phyloP scores from a whole-genome alignment of 495 filamentous ascomycete genomes.

The Rusavskia elegans region DNA sequence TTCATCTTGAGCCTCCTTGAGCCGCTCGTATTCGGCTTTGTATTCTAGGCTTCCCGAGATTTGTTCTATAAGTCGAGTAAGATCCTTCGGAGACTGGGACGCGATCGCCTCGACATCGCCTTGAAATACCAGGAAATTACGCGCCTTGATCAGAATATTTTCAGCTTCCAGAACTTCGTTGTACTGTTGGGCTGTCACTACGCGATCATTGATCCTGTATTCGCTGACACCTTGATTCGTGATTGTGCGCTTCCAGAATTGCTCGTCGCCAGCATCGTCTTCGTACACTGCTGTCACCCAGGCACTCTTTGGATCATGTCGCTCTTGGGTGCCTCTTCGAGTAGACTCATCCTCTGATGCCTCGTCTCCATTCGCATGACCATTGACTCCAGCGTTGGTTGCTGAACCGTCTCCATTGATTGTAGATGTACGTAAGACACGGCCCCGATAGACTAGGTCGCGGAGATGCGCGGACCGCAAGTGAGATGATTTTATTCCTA shows the following conservation, averaged over 20 bases:
- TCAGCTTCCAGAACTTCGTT: conserved; percentile 85
- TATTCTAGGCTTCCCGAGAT: conserved; percentile 93
- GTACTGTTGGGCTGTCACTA: conserved; percentile 81
- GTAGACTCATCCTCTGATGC: conserved; percentile 35
- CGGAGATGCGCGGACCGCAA: conserved; percentile 87
- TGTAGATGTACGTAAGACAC: conserved; percentile 78
- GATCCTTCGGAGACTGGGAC: conserved; percentile 76
- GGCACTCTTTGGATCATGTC: conserved; percentile 72
- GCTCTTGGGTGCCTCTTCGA: conserved; percentile 27
- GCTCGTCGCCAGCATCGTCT: conserved; percentile 90
- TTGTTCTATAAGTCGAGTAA: conserved; percentile 93
- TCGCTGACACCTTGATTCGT: conserved; percentile 80
- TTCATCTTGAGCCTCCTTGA: conserved; percentile 72
- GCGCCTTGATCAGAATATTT: conserved; percentile 93
- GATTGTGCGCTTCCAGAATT: conserved; percentile 89
- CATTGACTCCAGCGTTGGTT: conserved; percentile 27
- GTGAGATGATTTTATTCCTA: conserved; percentile 96
- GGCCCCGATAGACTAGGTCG: conserved; percentile 90
- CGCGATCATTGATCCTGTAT: conserved; percentile 86
- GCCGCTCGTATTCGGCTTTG: conserved; percentile 83
- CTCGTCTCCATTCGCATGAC: conserved; percentile 33
- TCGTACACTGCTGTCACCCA: conserved; percentile 99
- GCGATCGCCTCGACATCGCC: conserved; percentile 98
- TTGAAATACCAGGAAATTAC: conserved; percentile 97
- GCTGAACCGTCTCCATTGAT: conserved; percentile 76